Evolutionary conservation across 257 asterid species (phyloP).

Genomic region (Ballota nigra): DNA sequence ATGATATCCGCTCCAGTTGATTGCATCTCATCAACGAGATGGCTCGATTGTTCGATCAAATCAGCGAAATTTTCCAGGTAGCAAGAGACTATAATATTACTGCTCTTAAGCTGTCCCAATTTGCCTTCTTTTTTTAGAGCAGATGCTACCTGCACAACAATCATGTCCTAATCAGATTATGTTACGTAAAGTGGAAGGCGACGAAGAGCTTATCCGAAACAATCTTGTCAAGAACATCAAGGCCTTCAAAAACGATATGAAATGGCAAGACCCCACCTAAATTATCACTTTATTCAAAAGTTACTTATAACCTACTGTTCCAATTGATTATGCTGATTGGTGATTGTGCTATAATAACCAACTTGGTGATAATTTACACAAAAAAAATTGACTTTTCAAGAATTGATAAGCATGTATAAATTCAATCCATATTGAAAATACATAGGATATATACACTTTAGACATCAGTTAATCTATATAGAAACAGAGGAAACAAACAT

Average conservation of each 20-base stretch:
- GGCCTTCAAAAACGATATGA: neutral
- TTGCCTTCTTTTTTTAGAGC: conserved; percentile 35
- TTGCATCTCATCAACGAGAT: conserved; percentile 41
- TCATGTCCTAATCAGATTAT: neutral
- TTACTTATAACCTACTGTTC: neutral
- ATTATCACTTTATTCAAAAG: neutral
- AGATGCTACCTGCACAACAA: conserved; percentile 42
- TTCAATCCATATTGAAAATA: neutral
- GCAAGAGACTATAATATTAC: conserved; percentile 51
- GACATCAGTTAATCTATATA: neutral
- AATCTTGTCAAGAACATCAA: neutral
- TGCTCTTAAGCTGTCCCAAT: conserved; percentile 26
- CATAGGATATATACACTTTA: neutral
- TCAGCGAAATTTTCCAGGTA: conserved; percentile 32
- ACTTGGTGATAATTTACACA: neutral
- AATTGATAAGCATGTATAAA: neutral
- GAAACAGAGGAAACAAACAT: neutral
- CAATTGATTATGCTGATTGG: neutral
- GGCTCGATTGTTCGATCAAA: conserved; percentile 40
- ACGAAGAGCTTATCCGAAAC: neutral
- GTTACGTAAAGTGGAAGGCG: neutral
- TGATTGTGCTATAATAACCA: neutral
- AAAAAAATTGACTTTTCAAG: neutral
- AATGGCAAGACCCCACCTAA: neutral
- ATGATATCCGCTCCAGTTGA: conserved; percentile 54